Evolutionary conservation across 1,284 basidiomycete genomes (phyloP), one percentile per base, ranked within the genome.

Genomic region (Sporisorium exsertum): DNA sequence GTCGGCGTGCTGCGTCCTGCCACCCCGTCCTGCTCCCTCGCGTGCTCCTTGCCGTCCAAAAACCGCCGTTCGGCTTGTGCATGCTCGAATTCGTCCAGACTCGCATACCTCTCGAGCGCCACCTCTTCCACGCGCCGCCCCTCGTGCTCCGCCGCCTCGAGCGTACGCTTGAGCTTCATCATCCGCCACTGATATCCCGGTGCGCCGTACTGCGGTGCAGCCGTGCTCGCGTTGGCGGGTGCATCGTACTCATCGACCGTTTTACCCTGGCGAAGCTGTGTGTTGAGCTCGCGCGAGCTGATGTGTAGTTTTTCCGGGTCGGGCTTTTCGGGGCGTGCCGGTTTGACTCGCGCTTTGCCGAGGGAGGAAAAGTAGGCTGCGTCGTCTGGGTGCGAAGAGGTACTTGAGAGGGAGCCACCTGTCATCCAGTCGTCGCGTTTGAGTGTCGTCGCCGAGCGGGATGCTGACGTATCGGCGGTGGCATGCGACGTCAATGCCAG

Each of bases 141-240:
- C 24, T 95, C 94, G 81, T 96, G 94, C 71, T 94, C 91, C 0
- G 93, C 94, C 5, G 92, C 90, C 85, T 98, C 95, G 84, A 93
- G 94, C 1, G 94, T 91, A 15, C 93, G 89, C 40, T 92, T 90
- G 1, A 99, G 90, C 84, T 95, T 95, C 91, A 94, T 95, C 95
- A 98, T 97, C 24, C 96, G 91, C 96, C 96, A 99, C 82, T 92
- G 91, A 18, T 93, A 94, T 12, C 96, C 96, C 2, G 95, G 93
- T 0, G 93, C 94, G 2, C 95, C 90, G 53, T 87, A 81, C 27
- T 86, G 83, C 79, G 46, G 89, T 32, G 52, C 53, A 8, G 52
- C 56, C 10, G 40, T 27, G 8, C 40, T 45, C 3, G 26, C 37
- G n/a, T 16, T 13, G 5, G 54, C 15, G 7, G 43, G 71, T 7